Evolutionary conservation across 2,329 filamentous ascomycete species (phyloP).

Genomic region (Neophaeococcomyces mojaviensis): DNA sequence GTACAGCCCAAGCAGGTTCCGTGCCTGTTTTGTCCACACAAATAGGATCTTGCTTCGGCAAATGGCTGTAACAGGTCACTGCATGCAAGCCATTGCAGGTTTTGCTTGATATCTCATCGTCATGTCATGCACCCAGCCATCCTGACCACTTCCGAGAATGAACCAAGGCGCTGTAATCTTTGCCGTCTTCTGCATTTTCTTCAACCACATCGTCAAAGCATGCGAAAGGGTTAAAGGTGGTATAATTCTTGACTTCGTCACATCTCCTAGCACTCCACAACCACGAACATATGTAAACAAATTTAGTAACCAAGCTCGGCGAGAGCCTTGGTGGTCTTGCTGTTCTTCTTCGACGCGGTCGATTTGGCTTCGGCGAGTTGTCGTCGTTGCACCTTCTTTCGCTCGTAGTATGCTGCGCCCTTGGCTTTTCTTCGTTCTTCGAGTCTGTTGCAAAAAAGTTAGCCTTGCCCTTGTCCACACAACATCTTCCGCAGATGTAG

Average conservation of each 20-base stretch:
- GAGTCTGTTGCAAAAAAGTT: slow-evolving; percentile 54
- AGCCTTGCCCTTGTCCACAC: not conserved
- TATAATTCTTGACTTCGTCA: not conserved
- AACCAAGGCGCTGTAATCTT: not conserved
- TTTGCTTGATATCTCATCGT: not conserved
- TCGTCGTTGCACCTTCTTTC: slow-evolving; percentile 94
- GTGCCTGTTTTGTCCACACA: not conserved
- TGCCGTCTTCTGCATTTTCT: not conserved
- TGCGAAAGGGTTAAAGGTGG: not conserved
- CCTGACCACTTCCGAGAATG: not conserved
- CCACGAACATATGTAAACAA: slow-evolving; percentile 2
- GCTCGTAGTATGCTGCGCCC: slow-evolving; percentile 98
- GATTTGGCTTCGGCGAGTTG: slow-evolving; percentile 90
- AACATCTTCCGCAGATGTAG: not conserved
- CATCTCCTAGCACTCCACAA: not conserved
- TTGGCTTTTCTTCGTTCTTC: slow-evolving; percentile 99
- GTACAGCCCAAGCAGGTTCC: not conserved
- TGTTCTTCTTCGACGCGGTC: slow-evolving; percentile 69
- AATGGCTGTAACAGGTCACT: no score
- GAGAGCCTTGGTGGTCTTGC: slow-evolving; percentile 81
- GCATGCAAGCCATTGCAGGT: not conserved
- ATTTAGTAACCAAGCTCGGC: slow-evolving; percentile 83
- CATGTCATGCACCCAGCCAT: slow-evolving; percentile 1
- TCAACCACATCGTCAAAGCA: not conserved
- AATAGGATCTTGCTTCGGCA: no score